Evolutionary conservation across 306 rosid genomes (phyloP), one percentile per base, ranked within the genome.

Genomic region (Corylus americana): DNA sequence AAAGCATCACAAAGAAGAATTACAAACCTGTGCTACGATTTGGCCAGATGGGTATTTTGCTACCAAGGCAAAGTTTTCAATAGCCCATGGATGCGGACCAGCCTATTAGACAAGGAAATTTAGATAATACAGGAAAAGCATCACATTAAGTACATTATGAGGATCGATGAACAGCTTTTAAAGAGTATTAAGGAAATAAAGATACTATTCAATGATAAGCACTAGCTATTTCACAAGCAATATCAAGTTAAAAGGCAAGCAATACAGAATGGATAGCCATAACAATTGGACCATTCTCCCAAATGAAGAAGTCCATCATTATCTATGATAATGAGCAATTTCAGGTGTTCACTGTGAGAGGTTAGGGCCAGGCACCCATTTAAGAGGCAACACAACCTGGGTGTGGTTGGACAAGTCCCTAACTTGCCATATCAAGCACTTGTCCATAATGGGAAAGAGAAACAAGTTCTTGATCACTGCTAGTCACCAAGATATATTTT

Each of bases 61-160:
- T 70, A 70, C 95, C 55, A 64, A 73, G 17, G 98, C 98, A 80
- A 82, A 95, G 76, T 79, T 91, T 82, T 95, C 98, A 71, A 92
- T 85, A 81, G 98, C 94, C 97, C 97, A 91, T 37, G 98, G 94
- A 89, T 89, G 84, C 72, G 98, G 93, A 85, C 98, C 98, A 79
- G 97, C 93, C 98, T 92, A 80, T 78, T 31, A 85, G 71, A 92
- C 35, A 74, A 81, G 78, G 63, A 73, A 83, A 70, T 70, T 53
- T 47, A 74, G 78, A 49, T 45, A 70, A 76, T 51, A 22, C 22
- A 55, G 51, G 51, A 49, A 71, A 71, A 71, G 51, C 25, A 16
- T 31, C 51, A 37, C 35, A 61, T 48, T 22, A 13, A 62, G 73
- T 10, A 83, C 74, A 76, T 70, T 64, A 37, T 77, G 12, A 71